Base-by-base conservation (phyloP, 23 red algal species). In the Gracilaria gracilis region DNA sequence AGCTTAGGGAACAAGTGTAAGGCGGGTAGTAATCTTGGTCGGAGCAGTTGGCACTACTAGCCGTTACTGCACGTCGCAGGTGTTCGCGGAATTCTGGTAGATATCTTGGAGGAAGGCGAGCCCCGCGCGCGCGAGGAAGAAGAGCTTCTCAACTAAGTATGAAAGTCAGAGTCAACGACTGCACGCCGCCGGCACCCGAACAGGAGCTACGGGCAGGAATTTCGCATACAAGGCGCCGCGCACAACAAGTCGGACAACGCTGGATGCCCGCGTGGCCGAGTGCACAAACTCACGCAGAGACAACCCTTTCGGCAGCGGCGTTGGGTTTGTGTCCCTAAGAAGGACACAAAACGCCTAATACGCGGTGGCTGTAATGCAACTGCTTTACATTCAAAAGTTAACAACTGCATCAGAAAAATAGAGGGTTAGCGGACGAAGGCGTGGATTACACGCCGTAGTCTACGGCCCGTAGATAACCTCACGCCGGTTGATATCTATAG, bases 1-100 rank as follows among this genome's bases (percentile, higher is more conserved):
- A 77, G 72, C 38, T 77, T 46, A 77, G 69, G 69, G 39, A 46
- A 74, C 36, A 74, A 74, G 72, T 77, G 72, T 77, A 77, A 77
- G 72, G 72, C 72, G 72, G 42, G 42, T n/a, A 46, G n/a, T 40
- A 49, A 5, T 37, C 23, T 77, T 34, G 72, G 35, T 77, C 40
- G 46, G 40, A 77, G 72, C 40, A 77, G 64, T 69, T 69, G 32
- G 31, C 37, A 32, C 64, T 69, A 69, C 64, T 69, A 69, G 64
- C 32, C 64, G 64, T 69, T 69, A 69, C 64, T 69, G 64, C 64
- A 69, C 64, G 64, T 69, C 31, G 64, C 17, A 55, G n/a, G 64
- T 69, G 64, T 69, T 32, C 64, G 28, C 64, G 64, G 33, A 69
- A 14, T 36, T 69, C 64, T 69, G 31, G 64, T 69, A 69, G 64